A percentile compares a stretch with the other conserved stretches of the same genome.
phyloP scores from a whole-genome alignment of 768 basidiomycete species.

The Saitozyma podzolica region DNA sequence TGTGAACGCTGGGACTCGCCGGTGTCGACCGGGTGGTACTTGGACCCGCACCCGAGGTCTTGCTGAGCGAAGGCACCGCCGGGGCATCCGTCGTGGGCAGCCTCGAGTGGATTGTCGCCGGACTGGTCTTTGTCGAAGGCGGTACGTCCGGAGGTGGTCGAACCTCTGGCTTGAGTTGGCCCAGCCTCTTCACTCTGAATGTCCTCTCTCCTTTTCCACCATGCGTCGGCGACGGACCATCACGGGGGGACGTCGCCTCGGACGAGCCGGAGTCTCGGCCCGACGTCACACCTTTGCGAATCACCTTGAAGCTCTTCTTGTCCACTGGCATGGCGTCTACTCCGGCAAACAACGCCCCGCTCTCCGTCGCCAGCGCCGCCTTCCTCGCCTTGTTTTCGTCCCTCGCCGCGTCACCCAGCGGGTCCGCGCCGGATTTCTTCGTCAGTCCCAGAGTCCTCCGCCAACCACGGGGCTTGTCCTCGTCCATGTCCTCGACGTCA shows the following conservation, averaged over 20 bases:
- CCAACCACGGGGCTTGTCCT: slow-evolving; percentile 6
- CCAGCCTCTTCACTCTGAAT: slow-evolving; percentile 20
- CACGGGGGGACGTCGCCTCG: neutral
- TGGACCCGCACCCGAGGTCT: too few relatives aligned
- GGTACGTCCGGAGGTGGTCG: neutral
- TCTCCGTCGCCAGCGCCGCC: slow-evolving; percentile 38
- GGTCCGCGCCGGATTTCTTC: slow-evolving; percentile 11
- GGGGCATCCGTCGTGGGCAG: too few relatives aligned
- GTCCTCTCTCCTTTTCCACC: neutral
- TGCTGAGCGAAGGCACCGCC: too few relatives aligned
- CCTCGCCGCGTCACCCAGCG: slow-evolving; percentile 17
- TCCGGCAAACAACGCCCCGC: slow-evolving; percentile 40
- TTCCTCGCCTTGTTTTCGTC: slow-evolving; percentile 47
- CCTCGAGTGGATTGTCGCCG: neutral
- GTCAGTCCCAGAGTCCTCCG: slow-evolving; percentile 9
- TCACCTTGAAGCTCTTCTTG: slow-evolving; percentile 23
- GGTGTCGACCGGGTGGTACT: too few relatives aligned
- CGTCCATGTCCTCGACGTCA: neutral
- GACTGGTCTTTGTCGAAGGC: neutral
- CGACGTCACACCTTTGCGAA: neutral
- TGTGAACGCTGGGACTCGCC: too few relatives aligned
- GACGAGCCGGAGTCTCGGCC: too few relatives aligned
- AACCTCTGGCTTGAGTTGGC: slow-evolving; percentile 1
- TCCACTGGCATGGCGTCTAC: slow-evolving; percentile 23
- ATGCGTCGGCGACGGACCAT: neutral